Evolutionary conservation across 768 basidiomycete species (phyloP).

Genomic region (Calvatia gigantea): DNA sequence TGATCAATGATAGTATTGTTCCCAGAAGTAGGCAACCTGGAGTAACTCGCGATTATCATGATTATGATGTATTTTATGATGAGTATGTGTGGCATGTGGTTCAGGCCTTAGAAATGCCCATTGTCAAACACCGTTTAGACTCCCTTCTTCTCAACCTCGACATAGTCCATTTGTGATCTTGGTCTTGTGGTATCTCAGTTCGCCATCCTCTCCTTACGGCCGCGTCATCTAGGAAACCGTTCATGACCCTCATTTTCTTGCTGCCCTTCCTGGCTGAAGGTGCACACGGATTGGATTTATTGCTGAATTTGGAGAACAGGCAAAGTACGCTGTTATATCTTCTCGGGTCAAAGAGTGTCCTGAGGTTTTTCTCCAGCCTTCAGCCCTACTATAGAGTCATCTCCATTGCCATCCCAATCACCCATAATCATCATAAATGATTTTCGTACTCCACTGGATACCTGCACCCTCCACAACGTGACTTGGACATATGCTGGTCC

Average conservation of each 20-base stretch:
- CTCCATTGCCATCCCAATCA: not conserved
- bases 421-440: not conserved
- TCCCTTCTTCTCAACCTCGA: not conserved
- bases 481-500: conserved; percentile 13
- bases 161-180: not conserved
- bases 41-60: not conserved
- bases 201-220: not conserved
- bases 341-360: not conserved
- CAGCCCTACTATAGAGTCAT: not conserved
- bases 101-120: not conserved
- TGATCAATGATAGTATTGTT: not conserved
- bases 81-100: conserved; percentile 11
- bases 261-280: conserved; percentile 12
- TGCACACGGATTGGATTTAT: conserved; percentile 31
- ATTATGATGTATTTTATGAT: too few species aligned
- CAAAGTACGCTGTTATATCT: conserved; percentile 29
- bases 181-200: not conserved
- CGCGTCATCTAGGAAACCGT: not conserved
- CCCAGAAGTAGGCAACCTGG: not conserved
- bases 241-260: not conserved
- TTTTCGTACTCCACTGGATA: not conserved
- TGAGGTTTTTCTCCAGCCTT: not conserved
- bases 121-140: not conserved
- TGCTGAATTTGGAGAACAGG: conserved; percentile 18
- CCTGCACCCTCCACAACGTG: conserved; percentile 6